Evolutionary conservation across 352 stramenopile species (phyloP), one percentile per base, ranked within the genome.

Genomic region (Phytophthora boehmeriae): DNA sequence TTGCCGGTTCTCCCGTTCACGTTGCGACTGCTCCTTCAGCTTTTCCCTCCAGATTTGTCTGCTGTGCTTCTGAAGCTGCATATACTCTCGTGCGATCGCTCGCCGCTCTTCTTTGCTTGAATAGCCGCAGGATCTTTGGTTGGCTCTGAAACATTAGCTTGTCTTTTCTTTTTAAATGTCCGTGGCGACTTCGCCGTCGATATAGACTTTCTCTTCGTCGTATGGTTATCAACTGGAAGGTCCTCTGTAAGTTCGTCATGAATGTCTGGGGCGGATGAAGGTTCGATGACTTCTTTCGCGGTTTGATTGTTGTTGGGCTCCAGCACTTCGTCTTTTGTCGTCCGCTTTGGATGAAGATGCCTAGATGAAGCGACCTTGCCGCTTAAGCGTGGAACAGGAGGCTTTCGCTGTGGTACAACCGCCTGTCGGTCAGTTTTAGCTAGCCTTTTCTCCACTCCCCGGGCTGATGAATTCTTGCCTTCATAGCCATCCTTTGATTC

Each of bases 61-160:
- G 52, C 59, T 78, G 9, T 79, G 70, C 52, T 86, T 83, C 43
- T 93, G 81, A 5, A 87, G 19, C n/a, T 76, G 45, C 67, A 93
- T 91, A 28, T 80, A 90, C 47, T 90, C 84, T 11, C 84, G 64
- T 17, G 78, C 84, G 19, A 88, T 56, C 22, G 68, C 81, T 48
- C 84, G 69, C n/a, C 84, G 60, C 34, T 89, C 60, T 16, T 71
- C 45, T 4, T 57, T 71, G 86, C 76, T 67, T 53, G 28, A n/a
- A 27, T 22, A 17, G 46, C 48, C 19, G 57, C 60, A 34, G 56
- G 13, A 17, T 22, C 23, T 39, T 56, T 49, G 44, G 27, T 10
- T 35, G 23, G 19, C 19, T 49, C 22, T 11, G n/a, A 4, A 8
- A 16, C 25, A 30, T 14, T n/a, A 25, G 5, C 50, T 20, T 62